Evolutionary conservation across 169 alveolate species (phyloP).

Genomic region (Cryptosporidium viatorum): DNA sequence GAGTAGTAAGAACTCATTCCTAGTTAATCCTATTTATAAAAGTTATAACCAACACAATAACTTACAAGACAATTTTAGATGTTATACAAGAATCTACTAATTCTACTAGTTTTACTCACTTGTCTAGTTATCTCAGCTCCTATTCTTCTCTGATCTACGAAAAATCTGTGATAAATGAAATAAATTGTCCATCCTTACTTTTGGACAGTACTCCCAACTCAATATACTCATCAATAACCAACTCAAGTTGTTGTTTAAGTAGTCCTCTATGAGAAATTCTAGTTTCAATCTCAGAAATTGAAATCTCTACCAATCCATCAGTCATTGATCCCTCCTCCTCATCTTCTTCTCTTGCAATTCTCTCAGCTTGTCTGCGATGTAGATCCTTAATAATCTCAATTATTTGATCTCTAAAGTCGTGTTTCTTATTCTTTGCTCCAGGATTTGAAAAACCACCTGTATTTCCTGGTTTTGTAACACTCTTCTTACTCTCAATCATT

Average conservation of each 20-base stretch:
- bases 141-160: not conserved
- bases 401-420: constrained; percentile 82
- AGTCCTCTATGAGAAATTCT: constrained; percentile 54
- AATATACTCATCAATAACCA: constrained; percentile 82
- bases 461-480: constrained; percentile 84
- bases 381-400: constrained; percentile 83
- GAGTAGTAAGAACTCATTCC: constrained; percentile 15
- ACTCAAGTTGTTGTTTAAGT: constrained; percentile 51
- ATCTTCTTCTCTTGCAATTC: constrained; percentile 82
- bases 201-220: constrained; percentile 83
- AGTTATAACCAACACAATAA: not conserved
- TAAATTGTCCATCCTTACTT: constrained; percentile 77
- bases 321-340: constrained; percentile 78
- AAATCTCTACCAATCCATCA: constrained; percentile 78
- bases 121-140: not conserved
- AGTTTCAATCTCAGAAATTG: constrained; percentile 70
- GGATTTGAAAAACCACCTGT: constrained; percentile 38
- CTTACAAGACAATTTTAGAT: constrained; percentile 1
- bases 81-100: constrained; percentile 29
- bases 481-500: constrained; percentile 88
- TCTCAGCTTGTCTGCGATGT: constrained; percentile 83
- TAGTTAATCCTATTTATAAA: not conserved
- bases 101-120: not conserved
- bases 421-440: constrained; percentile 78
- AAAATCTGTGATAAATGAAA: constrained; percentile 53